These are phyloP conservation scores for Debaryomyces castellii DNA, from an alignment of 805 yeast genomes.

Conservation along the genomic window DNA sequence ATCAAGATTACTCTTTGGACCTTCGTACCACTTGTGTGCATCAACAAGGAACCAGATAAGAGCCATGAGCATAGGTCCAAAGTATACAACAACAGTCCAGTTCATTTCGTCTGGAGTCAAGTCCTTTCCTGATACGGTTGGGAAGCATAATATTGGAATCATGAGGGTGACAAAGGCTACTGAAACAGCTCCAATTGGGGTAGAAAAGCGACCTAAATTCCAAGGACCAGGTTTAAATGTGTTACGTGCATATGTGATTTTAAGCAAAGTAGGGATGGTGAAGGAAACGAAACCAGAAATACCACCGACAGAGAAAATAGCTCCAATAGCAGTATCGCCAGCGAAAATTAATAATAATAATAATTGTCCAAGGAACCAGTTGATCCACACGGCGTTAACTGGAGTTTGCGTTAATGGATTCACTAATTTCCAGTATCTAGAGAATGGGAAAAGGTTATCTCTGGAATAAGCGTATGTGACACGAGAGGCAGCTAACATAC, in stretches of 20 bases:
- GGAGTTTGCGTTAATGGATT: conserved; percentile 58
- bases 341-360: conserved; percentile 59
- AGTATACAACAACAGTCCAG: conserved; percentile 64
- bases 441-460: conserved; percentile 65
- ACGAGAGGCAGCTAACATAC: conserved; percentile 66
- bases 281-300: conserved; percentile 68
- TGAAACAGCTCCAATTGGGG: conserved; percentile 49
- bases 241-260: conserved; percentile 53
- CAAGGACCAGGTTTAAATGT: conserved; percentile 66
- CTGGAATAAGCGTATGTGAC: conserved; percentile 68
- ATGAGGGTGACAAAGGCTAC: conserved; percentile 50
- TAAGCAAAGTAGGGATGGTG: conserved; percentile 59
- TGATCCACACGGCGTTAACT: conserved; percentile 61
- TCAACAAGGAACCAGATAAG: conserved; percentile 48
- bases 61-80: conserved; percentile 57
- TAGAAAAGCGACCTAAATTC: conserved; percentile 55
- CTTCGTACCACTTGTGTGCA: conserved; percentile 60
- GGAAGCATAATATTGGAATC: conserved; percentile 64
- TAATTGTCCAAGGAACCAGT: conserved; percentile 54
- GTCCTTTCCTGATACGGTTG: conserved; percentile 35
- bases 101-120: conserved; percentile 50
- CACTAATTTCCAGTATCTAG: conserved; percentile 49
- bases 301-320: conserved; percentile 73
- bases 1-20: conserved; percentile 57
- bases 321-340: conserved; percentile 65